phyloP scores from a whole-genome alignment of 805 yeast species.

The Nakazawaea ernobii region DNA sequence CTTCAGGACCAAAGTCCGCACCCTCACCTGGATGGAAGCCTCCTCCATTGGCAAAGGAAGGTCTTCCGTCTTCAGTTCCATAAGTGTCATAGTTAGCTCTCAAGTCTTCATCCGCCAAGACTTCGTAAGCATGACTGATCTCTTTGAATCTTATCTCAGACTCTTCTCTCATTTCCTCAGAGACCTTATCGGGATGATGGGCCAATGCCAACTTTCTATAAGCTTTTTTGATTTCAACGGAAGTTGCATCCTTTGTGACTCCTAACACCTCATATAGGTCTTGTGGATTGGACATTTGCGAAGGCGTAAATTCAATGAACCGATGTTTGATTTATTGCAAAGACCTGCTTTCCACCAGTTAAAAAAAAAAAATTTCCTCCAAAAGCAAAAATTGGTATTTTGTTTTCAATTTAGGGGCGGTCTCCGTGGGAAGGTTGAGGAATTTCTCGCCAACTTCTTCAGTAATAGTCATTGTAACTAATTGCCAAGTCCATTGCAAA shows the following conservation, averaged over 20 bases:
- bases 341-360: too few species aligned
- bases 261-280: conserved; percentile 65
- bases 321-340: too few species aligned
- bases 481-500: too few species aligned
- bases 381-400: too few species aligned
- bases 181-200: conserved; percentile 86
- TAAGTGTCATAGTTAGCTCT: conserved; percentile 55
- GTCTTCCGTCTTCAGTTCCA: conserved; percentile 35
- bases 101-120: conserved; percentile 63
- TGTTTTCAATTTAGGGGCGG: too few species aligned
- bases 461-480: too few species aligned
- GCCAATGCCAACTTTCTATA: conserved; percentile 77
- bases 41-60: conserved; percentile 14
- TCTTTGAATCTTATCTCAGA: conserved; percentile 82
- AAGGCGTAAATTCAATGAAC: not conserved
- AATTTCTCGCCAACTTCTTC: too few species aligned
- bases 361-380: too few species aligned
- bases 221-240: conserved; percentile 73
- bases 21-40: conserved; percentile 29
- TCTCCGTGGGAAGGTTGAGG: too few species aligned
- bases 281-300: not conserved
- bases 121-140: conserved; percentile 80
- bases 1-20: conserved; percentile 58
- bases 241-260: conserved; percentile 57
- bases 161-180: conserved; percentile 50